Conservation (phyloP, 225 moss, liverwort and hornwort genomes). For the Rhytidiadelphus loreus region DNA sequence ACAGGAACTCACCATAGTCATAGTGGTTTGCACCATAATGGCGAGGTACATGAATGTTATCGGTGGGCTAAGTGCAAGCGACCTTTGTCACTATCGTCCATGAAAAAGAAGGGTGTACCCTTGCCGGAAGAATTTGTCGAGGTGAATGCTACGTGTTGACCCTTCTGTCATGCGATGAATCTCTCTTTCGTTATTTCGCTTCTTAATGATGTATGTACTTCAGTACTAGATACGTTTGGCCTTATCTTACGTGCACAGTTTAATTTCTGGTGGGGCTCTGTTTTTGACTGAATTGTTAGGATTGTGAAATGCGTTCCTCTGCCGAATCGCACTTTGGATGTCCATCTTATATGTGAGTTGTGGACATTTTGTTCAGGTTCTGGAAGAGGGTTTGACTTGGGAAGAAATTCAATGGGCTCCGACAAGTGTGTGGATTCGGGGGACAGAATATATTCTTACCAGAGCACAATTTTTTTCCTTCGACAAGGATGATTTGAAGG, state of each 20-base stretch:
- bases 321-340: neutral
- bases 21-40: slow-evolving; percentile 27
- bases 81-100: slow-evolving; percentile 55
- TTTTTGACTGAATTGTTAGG: neutral
- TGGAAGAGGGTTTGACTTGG: slow-evolving; percentile 76
- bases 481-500: slow-evolving; percentile 27
- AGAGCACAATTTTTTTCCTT: slow-evolving; percentile 86
- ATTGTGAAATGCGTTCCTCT: neutral
- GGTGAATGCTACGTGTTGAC: slow-evolving; percentile 9
- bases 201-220: neutral
- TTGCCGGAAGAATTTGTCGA: slow-evolving; percentile 50
- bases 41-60: slow-evolving; percentile 54
- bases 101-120: slow-evolving; percentile 82
- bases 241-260: neutral
- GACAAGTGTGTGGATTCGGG: slow-evolving; percentile 84
- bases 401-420: slow-evolving; percentile 97
- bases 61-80: slow-evolving; percentile 77
- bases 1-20: slow-evolving; percentile 36
- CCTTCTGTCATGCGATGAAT: neutral
- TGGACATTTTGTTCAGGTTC: slow-evolving; percentile 37
- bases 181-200: neutral
- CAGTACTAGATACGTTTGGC: neutral
- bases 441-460: slow-evolving; percentile 67
- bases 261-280: neutral
- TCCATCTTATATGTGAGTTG: neutral